These are phyloP conservation scores for Xylariales sp. DNA, from an alignment of 2,329 filamentous ascomycete species.

Conservation along the genomic window DNA sequence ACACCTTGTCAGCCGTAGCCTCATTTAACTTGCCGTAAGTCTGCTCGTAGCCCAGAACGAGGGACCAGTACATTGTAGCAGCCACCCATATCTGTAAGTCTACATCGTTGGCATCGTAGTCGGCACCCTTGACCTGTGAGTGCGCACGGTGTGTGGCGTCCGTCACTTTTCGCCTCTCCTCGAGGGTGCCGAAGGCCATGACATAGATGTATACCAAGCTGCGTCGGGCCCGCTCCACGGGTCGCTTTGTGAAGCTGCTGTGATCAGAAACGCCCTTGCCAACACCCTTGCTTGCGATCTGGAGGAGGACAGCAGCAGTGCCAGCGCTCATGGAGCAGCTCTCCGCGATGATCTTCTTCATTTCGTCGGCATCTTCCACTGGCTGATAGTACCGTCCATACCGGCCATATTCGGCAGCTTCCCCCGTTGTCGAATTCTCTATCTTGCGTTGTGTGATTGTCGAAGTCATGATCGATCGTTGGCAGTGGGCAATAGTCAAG, in stretches of 20 bases:
- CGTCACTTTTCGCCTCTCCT: conserved; percentile 7
- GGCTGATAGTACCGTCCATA: no score
- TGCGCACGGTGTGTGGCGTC: conserved; percentile 11
- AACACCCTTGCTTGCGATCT: conserved; percentile 5
- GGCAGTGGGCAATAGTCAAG: no score
- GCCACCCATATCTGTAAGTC: conserved; percentile 13
- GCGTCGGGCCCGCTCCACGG: conserved; percentile 4
- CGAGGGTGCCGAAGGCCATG: conserved; percentile 11
- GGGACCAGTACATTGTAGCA: conserved; percentile 9
- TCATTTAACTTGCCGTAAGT: conserved; percentile 9
- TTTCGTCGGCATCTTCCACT: no score
- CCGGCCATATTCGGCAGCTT: no score
- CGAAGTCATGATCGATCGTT: no score
- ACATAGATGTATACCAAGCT: conserved; percentile 9
- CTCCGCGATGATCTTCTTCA: conserved; percentile 5
- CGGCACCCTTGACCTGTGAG: conserved; percentile 8
- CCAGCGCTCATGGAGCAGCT: conserved; percentile 5
- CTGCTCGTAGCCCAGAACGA: conserved; percentile 8
- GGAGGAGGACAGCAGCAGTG: conserved; percentile 3
- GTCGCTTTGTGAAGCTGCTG: conserved; percentile 7
- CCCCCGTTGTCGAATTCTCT: no score
- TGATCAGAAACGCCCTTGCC: conserved; percentile 3
- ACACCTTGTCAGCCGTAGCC: conserved; percentile 7
- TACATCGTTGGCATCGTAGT: conserved; percentile 11
- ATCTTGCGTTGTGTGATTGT: no score